Conservation (phyloP, 2,329 filamentous ascomycete species). For the Phoma sp. region DNA sequence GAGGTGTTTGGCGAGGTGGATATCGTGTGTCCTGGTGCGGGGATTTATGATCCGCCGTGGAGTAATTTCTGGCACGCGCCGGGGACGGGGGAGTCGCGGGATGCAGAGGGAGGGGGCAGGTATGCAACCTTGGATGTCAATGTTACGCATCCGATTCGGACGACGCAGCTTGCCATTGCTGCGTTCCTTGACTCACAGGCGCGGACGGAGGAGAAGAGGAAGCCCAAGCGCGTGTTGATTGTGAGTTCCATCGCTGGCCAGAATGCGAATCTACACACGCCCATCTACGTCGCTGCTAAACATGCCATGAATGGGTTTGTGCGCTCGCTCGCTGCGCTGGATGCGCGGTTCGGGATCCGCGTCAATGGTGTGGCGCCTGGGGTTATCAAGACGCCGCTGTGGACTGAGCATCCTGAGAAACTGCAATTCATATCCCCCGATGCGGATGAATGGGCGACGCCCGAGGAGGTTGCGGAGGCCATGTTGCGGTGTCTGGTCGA, state of each 20-base stretch:
- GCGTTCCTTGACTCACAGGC: constrained; percentile 49
- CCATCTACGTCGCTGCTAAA: constrained; percentile 56
- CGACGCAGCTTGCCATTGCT: constrained; percentile 56
- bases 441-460: constrained; percentile 63
- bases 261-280: constrained; percentile 43
- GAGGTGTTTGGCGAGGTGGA: constrained; percentile 48
- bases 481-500: constrained; percentile 64
- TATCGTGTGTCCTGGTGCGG: constrained; percentile 58
- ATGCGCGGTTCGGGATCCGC: constrained; percentile 58
- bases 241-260: constrained; percentile 56
- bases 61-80: constrained; percentile 59
- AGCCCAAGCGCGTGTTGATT: constrained; percentile 54
- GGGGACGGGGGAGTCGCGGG: constrained; percentile 44
- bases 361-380: constrained; percentile 68
- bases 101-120: constrained; percentile 35
- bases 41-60: constrained; percentile 57
- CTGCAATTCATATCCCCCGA: constrained; percentile 56
- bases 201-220: constrained; percentile 23
- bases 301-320: constrained; percentile 57
- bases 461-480: constrained; percentile 65
- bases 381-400: constrained; percentile 66
- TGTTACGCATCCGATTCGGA: constrained; percentile 56
- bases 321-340: constrained; percentile 58
- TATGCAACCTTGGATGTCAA: constrained; percentile 54
- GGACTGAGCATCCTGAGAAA: constrained; percentile 68